Evolutionary conservation across 2,329 filamentous ascomycete genomes (phyloP).

Genomic region (Microdochium nivale): DNA sequence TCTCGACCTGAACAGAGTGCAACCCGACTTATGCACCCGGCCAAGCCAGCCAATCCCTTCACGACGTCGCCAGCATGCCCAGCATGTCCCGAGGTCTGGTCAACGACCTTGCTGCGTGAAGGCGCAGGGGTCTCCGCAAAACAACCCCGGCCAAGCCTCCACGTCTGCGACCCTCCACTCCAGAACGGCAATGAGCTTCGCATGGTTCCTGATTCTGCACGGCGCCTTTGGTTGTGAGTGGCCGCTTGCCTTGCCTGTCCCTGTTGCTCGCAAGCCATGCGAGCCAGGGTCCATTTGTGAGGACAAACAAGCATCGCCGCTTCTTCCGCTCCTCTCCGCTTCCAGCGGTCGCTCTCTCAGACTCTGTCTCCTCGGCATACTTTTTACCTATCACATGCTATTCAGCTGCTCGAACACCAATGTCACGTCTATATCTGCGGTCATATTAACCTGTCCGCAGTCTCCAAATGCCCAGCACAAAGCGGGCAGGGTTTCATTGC

Average conservation of each 20-base stretch:
- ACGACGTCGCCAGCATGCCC: neutral
- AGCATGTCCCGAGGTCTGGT: neutral
- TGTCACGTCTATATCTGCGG: neutral
- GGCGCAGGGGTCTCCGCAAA: neutral
- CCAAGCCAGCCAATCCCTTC: neutral
- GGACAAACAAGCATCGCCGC: neutral
- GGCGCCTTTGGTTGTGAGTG: neutral
- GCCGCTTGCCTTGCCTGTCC: neutral
- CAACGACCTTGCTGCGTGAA: neutral
- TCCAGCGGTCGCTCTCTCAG: neutral
- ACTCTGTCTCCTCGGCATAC: neutral
- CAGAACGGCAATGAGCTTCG: neutral
- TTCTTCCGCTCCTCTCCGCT: neutral
- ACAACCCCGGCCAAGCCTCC: neutral
- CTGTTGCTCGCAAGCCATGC: neutral
- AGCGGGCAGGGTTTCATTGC: neutral
- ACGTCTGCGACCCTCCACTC: neutral
- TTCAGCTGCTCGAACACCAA: neutral
- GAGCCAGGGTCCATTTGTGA: neutral
- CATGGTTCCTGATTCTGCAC: neutral
- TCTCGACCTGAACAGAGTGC: too few species aligned
- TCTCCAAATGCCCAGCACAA: neutral
- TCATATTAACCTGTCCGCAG: neutral
- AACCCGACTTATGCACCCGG: too few species aligned
- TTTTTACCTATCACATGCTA: neutral